phyloP scores from a whole-genome alignment of 768 basidiomycete genomes.

The Termitomyces sp. region DNA sequence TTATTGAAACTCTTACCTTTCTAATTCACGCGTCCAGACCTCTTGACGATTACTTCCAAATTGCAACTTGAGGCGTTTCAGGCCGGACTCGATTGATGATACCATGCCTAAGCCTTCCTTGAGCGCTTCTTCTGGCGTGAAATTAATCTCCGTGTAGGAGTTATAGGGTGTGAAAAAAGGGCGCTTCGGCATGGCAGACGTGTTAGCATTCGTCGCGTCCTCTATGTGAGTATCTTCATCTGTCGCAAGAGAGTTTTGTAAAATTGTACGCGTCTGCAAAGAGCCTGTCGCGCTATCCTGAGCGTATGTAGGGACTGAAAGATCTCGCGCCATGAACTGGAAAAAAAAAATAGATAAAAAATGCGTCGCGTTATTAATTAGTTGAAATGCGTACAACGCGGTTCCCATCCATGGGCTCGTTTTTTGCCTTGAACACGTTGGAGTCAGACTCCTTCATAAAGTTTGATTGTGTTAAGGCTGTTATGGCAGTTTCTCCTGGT shows the following conservation, averaged over 20 bases:
- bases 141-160: conserved; percentile 36
- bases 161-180: conserved; percentile 29
- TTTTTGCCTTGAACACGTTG: conserved; percentile 18
- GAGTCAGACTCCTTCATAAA: conserved; percentile 5
- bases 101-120: conserved; percentile 50
- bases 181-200: conserved; percentile 7
- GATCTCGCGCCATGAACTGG: conserved; percentile 20
- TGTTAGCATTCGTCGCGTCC: conserved; percentile 6
- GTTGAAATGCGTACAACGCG: conserved; percentile 17
- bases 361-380: not conserved
- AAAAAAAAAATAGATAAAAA: not conserved
- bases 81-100: conserved; percentile 33
- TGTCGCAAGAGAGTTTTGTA: not conserved
- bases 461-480: conserved; percentile 5
- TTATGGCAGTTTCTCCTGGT: conserved; percentile 12
- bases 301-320: conserved; percentile 19
- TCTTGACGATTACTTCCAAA: conserved; percentile 52
- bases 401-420: conserved; percentile 23
- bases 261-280: not conserved
- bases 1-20: conserved; percentile 28
- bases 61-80: conserved; percentile 39
- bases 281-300: conserved; percentile 4
- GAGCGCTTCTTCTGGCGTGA: conserved; percentile 43
- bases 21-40: conserved; percentile 52
- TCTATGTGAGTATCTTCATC: conserved; percentile 9